Evolutionary conservation across 768 basidiomycete species (phyloP).

Genomic region (Rhizopogon sp.): DNA sequence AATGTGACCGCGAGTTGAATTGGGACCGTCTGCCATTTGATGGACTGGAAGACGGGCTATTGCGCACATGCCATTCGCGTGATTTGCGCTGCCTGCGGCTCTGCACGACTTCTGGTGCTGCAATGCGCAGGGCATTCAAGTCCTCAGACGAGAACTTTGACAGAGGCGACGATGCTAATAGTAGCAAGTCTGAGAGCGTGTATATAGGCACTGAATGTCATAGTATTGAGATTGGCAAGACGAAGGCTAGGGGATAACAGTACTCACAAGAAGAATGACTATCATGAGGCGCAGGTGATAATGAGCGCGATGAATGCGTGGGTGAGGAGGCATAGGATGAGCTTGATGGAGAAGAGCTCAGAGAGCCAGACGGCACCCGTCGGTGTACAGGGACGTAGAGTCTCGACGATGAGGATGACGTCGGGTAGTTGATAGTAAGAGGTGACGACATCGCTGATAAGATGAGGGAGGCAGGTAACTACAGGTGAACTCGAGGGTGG

Average conservation of each 20-base stretch:
- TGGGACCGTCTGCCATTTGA: constrained; percentile 1
- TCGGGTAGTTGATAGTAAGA: constrained; percentile 11
- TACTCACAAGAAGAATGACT: constrained; percentile 1
- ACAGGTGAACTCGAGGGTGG: not conserved
- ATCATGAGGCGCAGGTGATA: constrained; percentile 1
- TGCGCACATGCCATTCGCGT: constrained; percentile 14
- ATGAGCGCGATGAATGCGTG: not conserved
- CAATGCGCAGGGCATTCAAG: constrained; percentile 6
- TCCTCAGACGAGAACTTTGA: constrained; percentile 5
- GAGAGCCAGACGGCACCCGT: constrained; percentile 14
- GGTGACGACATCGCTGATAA: constrained; percentile 23
- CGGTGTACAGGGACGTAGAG: constrained; percentile 40
- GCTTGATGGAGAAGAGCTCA: constrained; percentile 15
- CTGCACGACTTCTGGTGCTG: constrained; percentile 23
- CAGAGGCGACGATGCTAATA: constrained; percentile 18
- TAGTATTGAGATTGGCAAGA: not conserved
- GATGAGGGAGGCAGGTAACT: constrained; percentile 4
- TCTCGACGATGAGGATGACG: constrained; percentile 13
- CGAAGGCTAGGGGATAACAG: not conserved
- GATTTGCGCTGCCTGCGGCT: constrained; percentile 23
- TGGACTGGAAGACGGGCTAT: not conserved
- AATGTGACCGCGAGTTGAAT: not conserved
- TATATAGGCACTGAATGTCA: constrained; percentile 13
- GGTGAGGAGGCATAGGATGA: constrained; percentile 12
- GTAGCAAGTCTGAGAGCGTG: constrained; percentile 19